Evolutionary conservation across 768 basidiomycete genomes (phyloP).

Genomic region (Russula griseocarnosa): DNA sequence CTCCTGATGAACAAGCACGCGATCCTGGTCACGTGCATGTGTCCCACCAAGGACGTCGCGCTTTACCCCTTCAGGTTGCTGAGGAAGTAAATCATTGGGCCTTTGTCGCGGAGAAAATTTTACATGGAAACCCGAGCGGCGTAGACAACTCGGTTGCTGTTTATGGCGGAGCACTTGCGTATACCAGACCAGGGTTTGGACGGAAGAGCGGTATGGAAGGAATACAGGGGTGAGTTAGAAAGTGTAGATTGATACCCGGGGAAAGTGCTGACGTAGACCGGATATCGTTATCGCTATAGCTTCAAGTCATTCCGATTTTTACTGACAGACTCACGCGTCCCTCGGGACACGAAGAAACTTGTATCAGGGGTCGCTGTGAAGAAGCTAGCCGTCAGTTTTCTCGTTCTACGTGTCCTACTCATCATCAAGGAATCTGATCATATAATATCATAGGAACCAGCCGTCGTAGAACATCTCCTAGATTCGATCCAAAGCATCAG

Average conservation of each 20-base stretch:
- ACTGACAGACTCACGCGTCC: constrained; percentile 88
- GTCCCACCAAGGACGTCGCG: constrained; percentile 61
- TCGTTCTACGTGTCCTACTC: neutral
- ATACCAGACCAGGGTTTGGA: constrained; percentile 75
- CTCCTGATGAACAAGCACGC: constrained; percentile 24
- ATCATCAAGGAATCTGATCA: constrained; percentile 3
- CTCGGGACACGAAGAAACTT: constrained; percentile 90
- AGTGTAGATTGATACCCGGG: neutral
- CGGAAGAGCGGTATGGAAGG: constrained; percentile 78
- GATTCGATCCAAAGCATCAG: constrained; percentile 79
- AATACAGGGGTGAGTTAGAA: constrained; percentile 64
- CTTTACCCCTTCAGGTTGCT: constrained; percentile 58
- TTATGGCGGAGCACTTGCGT: constrained; percentile 88
- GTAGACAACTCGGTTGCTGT: constrained; percentile 95
- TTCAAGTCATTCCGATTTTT: constrained; percentile 90
- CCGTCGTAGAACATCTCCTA: constrained; percentile 71
- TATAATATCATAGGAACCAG: constrained; percentile 62
- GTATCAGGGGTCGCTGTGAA: constrained; percentile 83
- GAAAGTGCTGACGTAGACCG: constrained; percentile 8
- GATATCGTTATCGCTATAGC: constrained; percentile 40
- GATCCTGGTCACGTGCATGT: constrained; percentile 56
- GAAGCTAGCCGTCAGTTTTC: constrained; percentile 51
- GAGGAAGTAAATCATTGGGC: constrained; percentile 90
- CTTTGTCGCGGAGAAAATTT: constrained; percentile 90
- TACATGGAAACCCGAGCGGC: constrained; percentile 96